Percentiles rank a stretch among this genome's conserved stretches.
Conservation (phyloP, 2,329 filamentous ascomycete genomes). For the Colletotrichum orbiculare region DNA sequence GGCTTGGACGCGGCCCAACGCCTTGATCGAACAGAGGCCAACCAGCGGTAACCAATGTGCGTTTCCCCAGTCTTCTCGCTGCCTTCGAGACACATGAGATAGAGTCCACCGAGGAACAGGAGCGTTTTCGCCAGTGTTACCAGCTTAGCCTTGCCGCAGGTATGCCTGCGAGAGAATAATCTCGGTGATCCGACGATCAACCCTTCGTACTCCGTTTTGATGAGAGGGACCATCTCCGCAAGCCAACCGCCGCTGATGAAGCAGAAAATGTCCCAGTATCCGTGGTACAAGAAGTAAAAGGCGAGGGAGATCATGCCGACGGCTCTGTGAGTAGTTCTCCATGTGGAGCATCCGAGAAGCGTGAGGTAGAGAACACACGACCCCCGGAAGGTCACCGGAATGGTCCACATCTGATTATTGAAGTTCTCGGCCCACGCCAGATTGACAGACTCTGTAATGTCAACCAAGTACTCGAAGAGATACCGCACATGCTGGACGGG, state of each 20-base stretch:
- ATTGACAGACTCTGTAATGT: slow-evolving; percentile 9
- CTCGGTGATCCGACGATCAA: slow-evolving; percentile 1
- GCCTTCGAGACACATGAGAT: slow-evolving; percentile 10
- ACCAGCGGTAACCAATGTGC: not conserved
- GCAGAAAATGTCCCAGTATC: slow-evolving; percentile 2
- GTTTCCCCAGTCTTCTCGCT: not conserved
- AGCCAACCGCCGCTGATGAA: slow-evolving; percentile 10
- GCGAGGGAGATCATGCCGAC: not conserved
- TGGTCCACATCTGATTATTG: slow-evolving; percentile 18
- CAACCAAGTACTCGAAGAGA: slow-evolving; percentile 8
- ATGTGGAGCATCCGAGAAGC: slow-evolving; percentile 6
- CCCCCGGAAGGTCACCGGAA: slow-evolving; percentile 17
- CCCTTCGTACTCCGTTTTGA: not conserved
- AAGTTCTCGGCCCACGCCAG: slow-evolving; percentile 16
- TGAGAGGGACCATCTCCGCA: not conserved
- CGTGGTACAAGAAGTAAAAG: slow-evolving; percentile 7
- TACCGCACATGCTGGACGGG: not conserved
- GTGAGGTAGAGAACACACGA: slow-evolving; percentile 17
- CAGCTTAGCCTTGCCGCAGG: not conserved
- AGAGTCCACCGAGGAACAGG: not conserved
- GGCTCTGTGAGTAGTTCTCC: slow-evolving; percentile 4
- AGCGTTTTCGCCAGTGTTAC: not conserved
- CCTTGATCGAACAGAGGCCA: slow-evolving; percentile 1
- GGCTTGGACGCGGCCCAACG: slow-evolving; percentile 4
- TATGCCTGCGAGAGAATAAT: not conserved